Conservation (phyloP, 2,329 filamentous ascomycete genomes). For the Plectosphaerella plurivora region DNA sequence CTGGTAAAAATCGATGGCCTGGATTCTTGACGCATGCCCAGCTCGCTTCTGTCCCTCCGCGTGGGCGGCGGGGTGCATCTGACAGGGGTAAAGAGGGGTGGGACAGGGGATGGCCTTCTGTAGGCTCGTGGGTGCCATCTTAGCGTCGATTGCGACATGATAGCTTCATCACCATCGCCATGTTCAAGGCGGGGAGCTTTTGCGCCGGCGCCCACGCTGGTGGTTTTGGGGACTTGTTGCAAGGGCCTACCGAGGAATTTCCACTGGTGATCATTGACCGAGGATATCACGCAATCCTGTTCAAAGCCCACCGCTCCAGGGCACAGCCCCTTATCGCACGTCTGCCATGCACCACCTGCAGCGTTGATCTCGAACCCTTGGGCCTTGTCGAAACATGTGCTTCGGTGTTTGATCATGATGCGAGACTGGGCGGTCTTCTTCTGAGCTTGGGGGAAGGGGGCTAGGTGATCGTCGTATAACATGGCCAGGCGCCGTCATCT, state of each 20-base stretch:
- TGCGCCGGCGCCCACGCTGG: too few species aligned
- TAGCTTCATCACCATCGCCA: background rate
- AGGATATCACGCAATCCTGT: slow-evolving; percentile 1
- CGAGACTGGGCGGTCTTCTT: background rate
- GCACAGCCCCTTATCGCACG: background rate
- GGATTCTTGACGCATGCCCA: too few species aligned
- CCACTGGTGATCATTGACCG: background rate
- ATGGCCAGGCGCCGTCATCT: background rate
- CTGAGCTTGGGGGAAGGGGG: background rate
- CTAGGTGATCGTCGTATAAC: background rate
- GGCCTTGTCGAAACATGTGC: background rate
- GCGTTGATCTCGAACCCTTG: background rate
- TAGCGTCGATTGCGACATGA: slow-evolving; percentile 1
- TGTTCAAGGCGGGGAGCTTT: too few species aligned
- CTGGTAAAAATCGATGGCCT: background rate
- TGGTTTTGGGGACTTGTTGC: too few species aligned
- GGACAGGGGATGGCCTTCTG: too few species aligned
- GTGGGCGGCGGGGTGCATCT: background rate
- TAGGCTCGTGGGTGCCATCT: background rate
- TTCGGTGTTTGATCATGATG: background rate
- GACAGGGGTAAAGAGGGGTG: too few species aligned
- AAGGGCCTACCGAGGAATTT: too few species aligned
- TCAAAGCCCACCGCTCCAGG: slow-evolving; percentile 1
- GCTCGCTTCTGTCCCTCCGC: background rate
- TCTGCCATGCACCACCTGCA: background rate